Evolutionary conservation across 495 filamentous ascomycete species (phyloP), one percentile per base, ranked within the genome.

Genomic region (Bryoglossum gracile): DNA sequence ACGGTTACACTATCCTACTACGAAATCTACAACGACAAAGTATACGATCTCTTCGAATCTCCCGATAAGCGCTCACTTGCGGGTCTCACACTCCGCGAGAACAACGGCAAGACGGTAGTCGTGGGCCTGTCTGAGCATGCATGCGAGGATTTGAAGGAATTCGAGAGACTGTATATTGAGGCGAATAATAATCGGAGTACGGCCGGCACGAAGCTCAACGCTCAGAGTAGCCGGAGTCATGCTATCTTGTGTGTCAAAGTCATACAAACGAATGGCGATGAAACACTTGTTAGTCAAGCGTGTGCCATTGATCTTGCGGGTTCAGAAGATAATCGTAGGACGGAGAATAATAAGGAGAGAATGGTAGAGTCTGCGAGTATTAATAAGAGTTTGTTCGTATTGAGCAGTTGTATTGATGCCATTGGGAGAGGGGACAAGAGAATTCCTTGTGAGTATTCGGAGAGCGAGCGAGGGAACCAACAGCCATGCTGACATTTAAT

Each of bases 1-100:
- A 70, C 77, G 26, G 88, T 95, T 8, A 74, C 81, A 11, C 78
- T 98, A 58, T 91, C 85, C 32, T 98, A 98, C 68, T 98, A 95
- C 68, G 92, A 98, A 59, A 97, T 98, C 44, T 98, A 98, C 68
- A 96, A 96, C 62, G 87, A 92, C 65, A 89, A 87, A 63, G 90
- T 98, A 4, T 95, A 81, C 58, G 92, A 98, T 62, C 68, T 98
- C 22, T 91, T 98, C 50, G 86, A 95, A 62, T 67, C 90, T 1
- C 87, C 88, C 2, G 90, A 96, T 59, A 95, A 90, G 67, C 82
- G 92, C 11, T 91, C 89, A 0, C 65, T 84, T 2, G 78, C 89
- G 0, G 92, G 92, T 0, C 69, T 98, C 28, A 87, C 87, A 3
- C 75, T 98, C 1, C 78, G 92, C n/a, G 89, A 97, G 53, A 81